Evolutionary conservation across 495 filamentous ascomycete species (phyloP), one percentile per base, ranked within the genome.

Genomic region (Thozetella sp.): DNA sequence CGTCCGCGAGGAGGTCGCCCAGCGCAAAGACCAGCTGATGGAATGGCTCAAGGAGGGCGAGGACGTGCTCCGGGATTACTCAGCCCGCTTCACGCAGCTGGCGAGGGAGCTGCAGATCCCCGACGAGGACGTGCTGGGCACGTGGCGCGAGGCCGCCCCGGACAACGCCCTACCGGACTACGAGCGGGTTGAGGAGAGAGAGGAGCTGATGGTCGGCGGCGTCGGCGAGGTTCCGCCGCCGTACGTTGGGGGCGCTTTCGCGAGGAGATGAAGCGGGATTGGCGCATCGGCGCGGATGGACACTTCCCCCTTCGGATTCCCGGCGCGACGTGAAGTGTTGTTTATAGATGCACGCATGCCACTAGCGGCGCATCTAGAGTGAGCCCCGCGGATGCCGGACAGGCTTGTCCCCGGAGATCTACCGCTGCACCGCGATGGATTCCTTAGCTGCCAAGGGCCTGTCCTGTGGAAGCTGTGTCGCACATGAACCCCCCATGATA

Each of bases 191-290:
- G 43, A 48, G 20, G 43, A 48, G 43, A 48, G 43, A n/a, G 43
- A 48, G 43, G 43, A 48, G n/a, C 43, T 48, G 43, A 48, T 48
- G 43, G 43, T 48, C n/a, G 43, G 43, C 4, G 43, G 43, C 43
- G 43, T 48, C 9, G 43, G 43, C 11, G 43, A 48, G 43, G 43
- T 48, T 9, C 43, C 43, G 9, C 43, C 43, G 20, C 43, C 43
- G 10, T 48, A 48, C 20, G 43, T 48, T 3, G n/a, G 43, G 10
- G 43, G 43, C 4, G 11, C 43, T 13, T 20, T n/a, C 3, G 20
- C 43, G 4, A 3, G 9, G 43, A 48, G 43, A 19, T 48, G 43
- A 48, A 37, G n/a, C n/a, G n/a, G n/a, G n/a, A n/a, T n/a, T n/a
- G n/a, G n/a, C n/a, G n/a, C n/a, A n/a, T n/a, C n/a, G n/a, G n/a